phyloP scores from a whole-genome alignment of 805 yeast genomes.

The Schizosaccharomyces pombe region ASM294v3 CU329670.1:923501-924000 shows the following conservation, averaged over 20 bases:
- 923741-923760: slow-evolving; percentile 60
- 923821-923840: slow-evolving; percentile 6
- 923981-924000: slow-evolving; percentile 27
- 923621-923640: slow-evolving; percentile 47
- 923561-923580: slow-evolving; percentile 21
- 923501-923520: slow-evolving; percentile 70
- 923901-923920: slow-evolving; percentile 39
- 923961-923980: slow-evolving; percentile 24
- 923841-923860: slow-evolving; percentile 11
- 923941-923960: slow-evolving; percentile 30
- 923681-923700: slow-evolving; percentile 71
- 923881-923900: slow-evolving; percentile 15
- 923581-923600: slow-evolving; percentile 25
- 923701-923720: slow-evolving; percentile 82
- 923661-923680: slow-evolving; percentile 60
- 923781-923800: slow-evolving; percentile 63
- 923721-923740: slow-evolving; percentile 77
- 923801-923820: slow-evolving; percentile 38
- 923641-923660: slow-evolving; percentile 44
- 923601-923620: slow-evolving; percentile 74
- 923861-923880: slow-evolving; percentile 13
- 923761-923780: slow-evolving; percentile 57
- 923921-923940: slow-evolving; percentile 54
- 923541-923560: slow-evolving; percentile 26
- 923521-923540: slow-evolving; percentile 60